Base-by-base conservation (phyloP, 371 early-diverging fungal species). In the Mucor circinelloides region DNA sequence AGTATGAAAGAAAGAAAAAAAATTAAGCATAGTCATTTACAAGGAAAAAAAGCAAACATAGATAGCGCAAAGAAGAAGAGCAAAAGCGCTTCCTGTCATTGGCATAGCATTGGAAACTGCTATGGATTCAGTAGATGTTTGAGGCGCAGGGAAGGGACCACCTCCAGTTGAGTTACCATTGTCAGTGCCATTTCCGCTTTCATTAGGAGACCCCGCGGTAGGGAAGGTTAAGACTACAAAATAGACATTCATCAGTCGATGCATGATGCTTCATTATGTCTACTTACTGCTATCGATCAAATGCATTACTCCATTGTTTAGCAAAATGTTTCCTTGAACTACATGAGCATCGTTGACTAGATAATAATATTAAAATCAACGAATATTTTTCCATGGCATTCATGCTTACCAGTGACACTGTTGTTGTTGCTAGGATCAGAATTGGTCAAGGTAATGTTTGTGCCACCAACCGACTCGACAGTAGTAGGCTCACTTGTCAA, bases 291-390 rank as follows among this genome's bases (percentile, higher is more conserved):
- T 50, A 60, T 64, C 65, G 34, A 85, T 85, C 23, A 81, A 42
- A 56, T 85, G 85, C 46, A 85, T 66, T 0, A 85, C 85, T 30
- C 85, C 85, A 57, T 78, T 77, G 64, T 79, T 65, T 15, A 71
- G 58, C 12, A 85, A 40, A 13, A 85, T 69, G 48, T 85, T 75
- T 9, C 75, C 64, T 12, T 72, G 36, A 7, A 78, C 78, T 31
- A 85, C 46, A 3, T 48, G 72, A 1, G 76, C 69, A 28, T 64
- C 66, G 50, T 74, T 73, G 31, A 68, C 63, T 68, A 50, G 12
- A 56, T 42, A 27, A 30, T 7, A 21, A 15, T 1, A 23, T 64
- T 40, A 40, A 17, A 40, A 15, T 40, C 42, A 40, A 40, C 17
- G 2, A n/a, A n/a, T n/a, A n/a, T n/a, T n/a, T n/a, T n/a, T n/a